Evolutionary conservation across 192 early-diverging fungal species (phyloP), one percentile per base, ranked within the genome.

Genomic region (Podochytrium sp.): DNA sequence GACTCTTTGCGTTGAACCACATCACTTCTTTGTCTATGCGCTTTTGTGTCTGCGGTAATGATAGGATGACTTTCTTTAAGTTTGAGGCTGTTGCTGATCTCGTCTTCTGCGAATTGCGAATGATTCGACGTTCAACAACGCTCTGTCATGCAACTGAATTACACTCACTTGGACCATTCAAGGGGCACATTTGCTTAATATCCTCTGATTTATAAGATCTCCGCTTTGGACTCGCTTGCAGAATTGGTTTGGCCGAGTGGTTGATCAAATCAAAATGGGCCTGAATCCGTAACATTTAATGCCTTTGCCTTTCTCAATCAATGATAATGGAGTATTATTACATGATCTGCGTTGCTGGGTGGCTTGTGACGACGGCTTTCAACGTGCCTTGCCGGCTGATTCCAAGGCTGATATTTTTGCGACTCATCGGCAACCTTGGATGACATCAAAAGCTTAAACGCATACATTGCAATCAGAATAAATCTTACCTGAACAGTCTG

Each of bases 321-420:
- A 7, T 55, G 52, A 61, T 34, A 23, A 34, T 61, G 12, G 18
- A 34, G 37, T 37, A 20, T 34, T 34, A 61, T 43, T 51, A 65
- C 64, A 69, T 69, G 66, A 29, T 69, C 66, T 14, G 38, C 5
- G 27, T 69, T 69, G 33, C 66, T 69, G 1, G 66, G 66, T 20
- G 66, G 66, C 55, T 69, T 69, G 33, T 33, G 18, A n/a, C 66
- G 49, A 10, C 66, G 66, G 14, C 51, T 56, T 33, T 69, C 66
- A 20, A 35, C 50, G 35, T 55, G 33, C 12, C 32, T 12, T 6
- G 29, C 23, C n/a, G 20, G 51, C 29, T 53, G 66, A 41, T 69
- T 55, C 35, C 32, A 69, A 30, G 35, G 35, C 35, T 69, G 43
- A 30, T 51, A 39, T 33, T 55, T 51, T 55, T 69, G 27, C 1